A percentile compares a stretch with the other conserved stretches of the same genome.
Evolutionary conservation across 768 basidiomycete genomes (phyloP).

Genomic region (Agrocybe pediades): DNA sequence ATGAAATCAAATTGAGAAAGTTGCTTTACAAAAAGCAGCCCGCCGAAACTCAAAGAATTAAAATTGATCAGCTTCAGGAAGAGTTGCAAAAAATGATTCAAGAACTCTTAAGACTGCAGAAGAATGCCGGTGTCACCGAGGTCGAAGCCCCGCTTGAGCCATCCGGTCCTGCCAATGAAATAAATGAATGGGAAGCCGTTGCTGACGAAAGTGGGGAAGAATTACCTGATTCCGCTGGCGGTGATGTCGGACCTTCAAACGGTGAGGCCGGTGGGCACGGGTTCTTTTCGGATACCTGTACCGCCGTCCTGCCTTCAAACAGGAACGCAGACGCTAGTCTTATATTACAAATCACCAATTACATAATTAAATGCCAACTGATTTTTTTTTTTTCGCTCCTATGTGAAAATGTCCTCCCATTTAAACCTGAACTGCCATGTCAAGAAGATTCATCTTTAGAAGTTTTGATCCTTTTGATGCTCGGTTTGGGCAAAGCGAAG

Average conservation of each 20-base stretch:
- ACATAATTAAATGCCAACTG: no score
- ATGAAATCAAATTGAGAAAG: background rate
- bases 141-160: background rate
- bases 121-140: background rate
- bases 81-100: background rate
- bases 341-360: background rate
- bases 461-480: background rate
- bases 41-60: no score
- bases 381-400: no score
- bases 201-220: background rate
- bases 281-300: no score
- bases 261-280: background rate
- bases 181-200: background rate
- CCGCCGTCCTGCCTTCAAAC: background rate
- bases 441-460: no score
- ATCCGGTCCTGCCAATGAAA: background rate
- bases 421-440: no score
- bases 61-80: background rate
- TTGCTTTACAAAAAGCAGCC: background rate
- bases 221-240: background rate
- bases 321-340: background rate
- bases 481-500: background rate
- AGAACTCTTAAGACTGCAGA: background rate
- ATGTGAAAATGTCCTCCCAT: no score
- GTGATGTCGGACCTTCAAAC: background rate